phyloP scores from a whole-genome alignment of 345 rosid genomes.

The Lepidium didymum region DNA sequence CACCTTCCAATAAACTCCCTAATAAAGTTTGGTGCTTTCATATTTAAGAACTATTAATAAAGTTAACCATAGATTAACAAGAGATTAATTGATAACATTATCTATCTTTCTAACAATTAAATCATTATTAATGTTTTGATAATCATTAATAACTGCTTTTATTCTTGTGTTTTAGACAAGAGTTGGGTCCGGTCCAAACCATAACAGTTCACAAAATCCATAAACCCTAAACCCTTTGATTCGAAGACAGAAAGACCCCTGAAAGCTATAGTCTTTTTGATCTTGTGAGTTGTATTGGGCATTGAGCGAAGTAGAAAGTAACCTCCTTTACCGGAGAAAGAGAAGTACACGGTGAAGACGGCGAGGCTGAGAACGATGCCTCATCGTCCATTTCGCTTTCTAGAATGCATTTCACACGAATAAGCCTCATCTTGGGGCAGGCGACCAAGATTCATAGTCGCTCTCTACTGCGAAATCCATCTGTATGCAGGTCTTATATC shows the following conservation, averaged over 20 bases:
- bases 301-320: slow-evolving; percentile 2
- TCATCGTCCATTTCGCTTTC: slow-evolving; percentile 19
- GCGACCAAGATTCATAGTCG: slow-evolving; percentile 25
- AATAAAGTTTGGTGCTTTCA: slow-evolving; percentile 13
- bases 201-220: not conserved
- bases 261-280: not conserved
- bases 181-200: not conserved
- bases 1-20: too few species aligned
- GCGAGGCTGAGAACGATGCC: slow-evolving; percentile 24
- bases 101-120: too few species aligned
- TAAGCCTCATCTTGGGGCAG: slow-evolving; percentile 37
- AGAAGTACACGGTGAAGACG: not conserved
- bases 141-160: too few species aligned
- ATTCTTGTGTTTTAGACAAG: too few species aligned
- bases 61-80: too few species aligned
- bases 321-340: slow-evolving; percentile 6
- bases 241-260: not conserved
- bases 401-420: slow-evolving; percentile 45
- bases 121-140: too few species aligned
- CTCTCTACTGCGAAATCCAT: slow-evolving; percentile 4
- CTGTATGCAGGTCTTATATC: slow-evolving; percentile 1
- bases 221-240: slow-evolving; percentile 29
- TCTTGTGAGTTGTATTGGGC: not conserved
- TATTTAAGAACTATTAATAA: not conserved
- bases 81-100: too few species aligned